Evolutionary conservation across 2,329 filamentous ascomycete species (phyloP).

Genomic region (Emericellopsis atlantica): DNA sequence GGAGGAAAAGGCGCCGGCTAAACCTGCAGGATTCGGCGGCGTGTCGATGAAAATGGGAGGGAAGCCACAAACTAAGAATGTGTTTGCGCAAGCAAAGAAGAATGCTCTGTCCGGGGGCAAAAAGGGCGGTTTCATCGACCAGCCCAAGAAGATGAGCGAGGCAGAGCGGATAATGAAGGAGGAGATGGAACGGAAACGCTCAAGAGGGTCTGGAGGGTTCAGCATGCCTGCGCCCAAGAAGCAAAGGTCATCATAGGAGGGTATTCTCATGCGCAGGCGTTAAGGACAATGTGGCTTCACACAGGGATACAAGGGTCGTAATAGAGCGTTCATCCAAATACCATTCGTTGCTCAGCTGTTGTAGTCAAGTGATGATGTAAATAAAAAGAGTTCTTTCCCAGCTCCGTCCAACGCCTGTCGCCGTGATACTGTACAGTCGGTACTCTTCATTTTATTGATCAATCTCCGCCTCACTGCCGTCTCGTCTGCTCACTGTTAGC

Average conservation of each 20-base stretch:
- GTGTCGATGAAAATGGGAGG: conserved; percentile 53
- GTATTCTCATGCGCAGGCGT: neutral
- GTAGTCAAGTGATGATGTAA: neutral
- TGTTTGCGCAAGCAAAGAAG: conserved; percentile 56
- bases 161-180: conserved; percentile 83
- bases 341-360: neutral
- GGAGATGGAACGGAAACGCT: conserved; percentile 60
- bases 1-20: conserved; percentile 10
- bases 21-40: conserved; percentile 19
- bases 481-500: conserved; percentile 26
- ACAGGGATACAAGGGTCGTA: neutral
- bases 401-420: neutral
- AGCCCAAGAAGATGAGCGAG: conserved; percentile 76
- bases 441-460: conserved; percentile 11
- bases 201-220: conserved; percentile 32
- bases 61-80: conserved; percentile 62
- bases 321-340: neutral
- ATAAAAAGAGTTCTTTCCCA: neutral
- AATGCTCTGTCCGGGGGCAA: conserved; percentile 56
- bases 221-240: conserved; percentile 38
- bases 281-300: neutral
- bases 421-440: neutral
- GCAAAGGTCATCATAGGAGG: conserved; percentile 17
- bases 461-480: conserved; percentile 41
- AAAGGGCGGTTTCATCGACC: conserved; percentile 43